Evolutionary conservation across 805 yeast species (phyloP), one percentile per base, ranked within the genome.

Genomic region (Teunomyces lycoperdinae): DNA sequence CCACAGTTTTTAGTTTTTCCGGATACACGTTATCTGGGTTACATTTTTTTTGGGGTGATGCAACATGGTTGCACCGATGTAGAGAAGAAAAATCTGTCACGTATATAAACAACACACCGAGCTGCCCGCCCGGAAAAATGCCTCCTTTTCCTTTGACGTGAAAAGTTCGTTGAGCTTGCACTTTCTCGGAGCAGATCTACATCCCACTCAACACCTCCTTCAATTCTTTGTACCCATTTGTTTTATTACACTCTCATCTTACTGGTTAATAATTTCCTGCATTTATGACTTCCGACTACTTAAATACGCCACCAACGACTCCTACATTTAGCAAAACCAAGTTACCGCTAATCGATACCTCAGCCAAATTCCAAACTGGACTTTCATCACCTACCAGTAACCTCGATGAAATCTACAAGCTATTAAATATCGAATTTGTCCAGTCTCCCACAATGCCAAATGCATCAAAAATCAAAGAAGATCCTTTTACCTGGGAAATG

Each of bases 401-500:
- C 26, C 27, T 53, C 3, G 56, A 53, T 26, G 47, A 44, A n/a
- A 48, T 49, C 30, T 53, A 53, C 43, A 50, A 53, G 45, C 44
- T 44, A 7, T 46, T 53, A 34, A 46, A 49, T 28, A 53, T 63
- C 14, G 53, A 53, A 39, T 49, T 62, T 38, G 57, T 69, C 27
- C 57, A 62, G 31, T 60, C 63, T 35, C 65, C 70, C 24, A 59
- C 62, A 42, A 71, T 71, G 76, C 76, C 76, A 10, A 53, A 63
- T 13, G 61, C 73, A 1, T 63, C 68, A 46, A 72, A 71, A 51
- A 53, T 66, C 43, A 54, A 59, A 30, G 48, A 50, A 42, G 60
- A 57, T 10, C 79, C 82, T 2, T 74, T 78, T 52, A 56, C 71
- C 2, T 83, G 86, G 83, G 58, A 60, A 8, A 71, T 74, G 40